phyloP scores from a whole-genome alignment of 306 rosid species.

The Pyrus pyrifolia region DNA sequence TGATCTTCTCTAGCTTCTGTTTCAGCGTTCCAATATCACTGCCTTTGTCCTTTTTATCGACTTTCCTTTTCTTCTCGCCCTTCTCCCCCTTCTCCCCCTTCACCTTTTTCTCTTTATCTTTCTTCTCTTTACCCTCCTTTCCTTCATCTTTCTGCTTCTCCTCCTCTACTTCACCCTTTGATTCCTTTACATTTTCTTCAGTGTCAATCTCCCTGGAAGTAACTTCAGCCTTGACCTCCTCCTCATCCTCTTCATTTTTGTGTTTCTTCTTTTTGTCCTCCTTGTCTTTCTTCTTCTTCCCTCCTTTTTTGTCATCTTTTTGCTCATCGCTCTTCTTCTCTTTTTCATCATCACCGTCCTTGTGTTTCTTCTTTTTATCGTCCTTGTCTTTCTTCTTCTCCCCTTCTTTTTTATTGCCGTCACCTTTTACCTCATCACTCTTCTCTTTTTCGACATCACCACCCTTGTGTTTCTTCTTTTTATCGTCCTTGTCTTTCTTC shows the following conservation, averaged over 20 bases:
- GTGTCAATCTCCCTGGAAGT: slow-evolving; percentile 28
- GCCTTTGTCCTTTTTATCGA: slow-evolving; percentile 29
- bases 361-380: slow-evolving; percentile 1
- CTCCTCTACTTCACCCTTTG: slow-evolving; percentile 10
- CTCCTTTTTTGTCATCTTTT: neutral
- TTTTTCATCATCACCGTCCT: neutral
- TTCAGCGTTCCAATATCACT: slow-evolving; percentile 43
- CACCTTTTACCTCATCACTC: neutral
- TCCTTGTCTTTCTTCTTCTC: slow-evolving; percentile 3
- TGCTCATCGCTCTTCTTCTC: neutral
- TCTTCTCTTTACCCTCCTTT: slow-evolving; percentile 19
- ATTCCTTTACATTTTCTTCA: slow-evolving; percentile 22
- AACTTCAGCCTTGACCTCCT: neutral
- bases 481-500: neutral
- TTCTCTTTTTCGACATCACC: neutral
- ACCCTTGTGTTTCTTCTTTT: slow-evolving; percentile 7
- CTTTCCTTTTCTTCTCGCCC: slow-evolving; percentile 43
- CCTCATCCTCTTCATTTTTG: slow-evolving; percentile 11
- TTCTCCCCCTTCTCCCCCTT: neutral
- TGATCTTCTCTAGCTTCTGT: slow-evolving; percentile 51
- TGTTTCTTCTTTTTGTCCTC: neutral
- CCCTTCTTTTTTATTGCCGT: slow-evolving; percentile 1
- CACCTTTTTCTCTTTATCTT: slow-evolving; percentile 32
- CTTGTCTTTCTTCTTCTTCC: neutral
- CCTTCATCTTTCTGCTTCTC: slow-evolving; percentile 18